phyloP scores from a whole-genome alignment of 768 basidiomycete species.

The Leccinum aurantiacum region DNA sequence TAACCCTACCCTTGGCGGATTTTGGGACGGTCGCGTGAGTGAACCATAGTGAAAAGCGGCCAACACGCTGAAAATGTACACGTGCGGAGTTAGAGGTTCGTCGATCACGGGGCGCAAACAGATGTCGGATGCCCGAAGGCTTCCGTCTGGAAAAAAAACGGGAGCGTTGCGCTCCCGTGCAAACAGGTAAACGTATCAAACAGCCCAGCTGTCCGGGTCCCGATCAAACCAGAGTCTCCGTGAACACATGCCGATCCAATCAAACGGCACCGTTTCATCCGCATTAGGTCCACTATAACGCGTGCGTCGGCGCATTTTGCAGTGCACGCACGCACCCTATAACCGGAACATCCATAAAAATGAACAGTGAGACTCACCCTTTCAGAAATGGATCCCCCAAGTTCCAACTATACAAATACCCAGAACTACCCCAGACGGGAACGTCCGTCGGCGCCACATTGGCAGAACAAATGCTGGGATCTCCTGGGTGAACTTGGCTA shows the following conservation, averaged over 20 bases:
- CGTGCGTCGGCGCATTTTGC: neutral
- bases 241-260: neutral
- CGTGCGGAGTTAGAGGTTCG: neutral
- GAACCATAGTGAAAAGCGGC: conserved; percentile 74
- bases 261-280: neutral
- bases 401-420: conserved; percentile 75
- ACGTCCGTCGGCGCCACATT: conserved; percentile 65
- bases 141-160: conserved; percentile 10
- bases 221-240: neutral
- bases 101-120: neutral
- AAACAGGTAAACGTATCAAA: neutral
- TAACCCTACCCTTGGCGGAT: conserved; percentile 69
- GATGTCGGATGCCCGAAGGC: conserved; percentile 16
- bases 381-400: conserved; percentile 76
- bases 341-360: neutral
- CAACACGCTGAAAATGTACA: conserved; percentile 49
- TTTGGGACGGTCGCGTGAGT: conserved; percentile 61
- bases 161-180: neutral
- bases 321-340: neutral
- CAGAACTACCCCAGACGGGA: conserved; percentile 47
- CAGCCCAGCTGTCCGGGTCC: conserved; percentile 5
- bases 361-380: conserved; percentile 44
- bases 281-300: conserved; percentile 6
- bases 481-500: conserved; percentile 39
- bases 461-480: conserved; percentile 46